These are phyloP conservation scores for Erythrobasidium hasegawianum DNA, from an alignment of 1,284 basidiomycete genomes.

Conservation along the genomic window DNA sequence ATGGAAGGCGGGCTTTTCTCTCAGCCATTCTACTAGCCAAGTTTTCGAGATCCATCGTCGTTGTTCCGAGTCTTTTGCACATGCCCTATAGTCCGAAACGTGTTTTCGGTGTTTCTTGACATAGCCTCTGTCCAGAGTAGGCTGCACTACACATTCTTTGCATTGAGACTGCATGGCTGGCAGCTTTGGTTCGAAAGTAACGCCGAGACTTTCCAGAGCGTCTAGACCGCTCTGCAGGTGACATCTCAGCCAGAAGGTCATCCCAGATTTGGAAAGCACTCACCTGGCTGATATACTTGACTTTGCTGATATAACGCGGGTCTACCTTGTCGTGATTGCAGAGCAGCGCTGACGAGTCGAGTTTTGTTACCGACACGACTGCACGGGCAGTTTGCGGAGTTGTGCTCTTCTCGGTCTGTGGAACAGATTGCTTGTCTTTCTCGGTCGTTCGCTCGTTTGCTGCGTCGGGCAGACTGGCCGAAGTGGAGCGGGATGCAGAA, in stretches of 20 bases:
- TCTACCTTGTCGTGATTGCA: conserved; percentile 57
- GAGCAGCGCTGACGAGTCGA: conserved; percentile 53
- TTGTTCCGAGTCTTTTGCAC: neutral
- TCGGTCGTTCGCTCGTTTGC: too few species aligned
- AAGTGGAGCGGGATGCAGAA: too few species aligned
- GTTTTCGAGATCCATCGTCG: conserved; percentile 60
- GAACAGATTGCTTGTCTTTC: too few species aligned
- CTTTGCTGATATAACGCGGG: conserved; percentile 57
- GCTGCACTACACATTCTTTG: conserved; percentile 56
- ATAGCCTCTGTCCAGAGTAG: conserved; percentile 61
- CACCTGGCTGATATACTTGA: conserved; percentile 60
- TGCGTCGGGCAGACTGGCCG: too few species aligned
- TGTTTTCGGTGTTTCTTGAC: conserved; percentile 60
- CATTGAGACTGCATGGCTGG: conserved; percentile 58
- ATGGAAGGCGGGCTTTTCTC: conserved; percentile 69
- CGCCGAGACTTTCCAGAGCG: neutral
- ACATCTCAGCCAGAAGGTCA: too few species aligned
- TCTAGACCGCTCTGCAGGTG: neutral
- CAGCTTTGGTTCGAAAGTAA: neutral
- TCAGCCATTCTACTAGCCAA: conserved; percentile 72
- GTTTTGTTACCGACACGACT: conserved; percentile 14
- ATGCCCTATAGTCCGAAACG: conserved; percentile 54
- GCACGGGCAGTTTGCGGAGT: neutral
- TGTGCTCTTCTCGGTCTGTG: too few species aligned
- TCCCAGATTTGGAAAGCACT: too few species aligned